Percentiles rank a stretch among this genome's conserved stretches.
phyloP scores from a whole-genome alignment of 208 protist species.

The Blastocrithidia nonstop region DNA sequence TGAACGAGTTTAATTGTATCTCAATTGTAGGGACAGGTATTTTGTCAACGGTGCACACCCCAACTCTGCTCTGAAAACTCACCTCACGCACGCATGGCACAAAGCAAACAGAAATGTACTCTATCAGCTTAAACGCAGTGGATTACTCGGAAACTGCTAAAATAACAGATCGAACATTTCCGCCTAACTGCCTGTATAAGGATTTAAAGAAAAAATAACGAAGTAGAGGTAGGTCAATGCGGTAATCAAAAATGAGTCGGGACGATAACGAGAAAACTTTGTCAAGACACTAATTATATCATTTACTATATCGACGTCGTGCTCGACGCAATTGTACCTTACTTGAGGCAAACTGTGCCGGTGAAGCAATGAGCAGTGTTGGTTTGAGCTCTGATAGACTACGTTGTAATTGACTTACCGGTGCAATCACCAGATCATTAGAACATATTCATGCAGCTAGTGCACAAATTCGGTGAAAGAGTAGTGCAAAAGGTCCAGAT shows the following conservation, averaged over 20 bases:
- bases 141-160: conserved; percentile 55
- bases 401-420: conserved; percentile 23
- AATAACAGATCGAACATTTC: conserved; percentile 48
- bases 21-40: conserved; percentile 36
- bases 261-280: conserved; percentile 50
- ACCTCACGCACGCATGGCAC: conserved; percentile 65
- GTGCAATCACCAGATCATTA: conserved; percentile 40
- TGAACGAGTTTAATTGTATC: conserved; percentile 25
- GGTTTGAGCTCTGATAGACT: conserved; percentile 43
- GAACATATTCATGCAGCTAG: conserved; percentile 56
- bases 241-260: conserved; percentile 58
- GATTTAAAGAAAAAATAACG: conserved; percentile 67
- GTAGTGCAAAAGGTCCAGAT: conserved; percentile 46
- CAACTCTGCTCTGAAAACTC: conserved; percentile 50
- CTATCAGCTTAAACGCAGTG: conserved; percentile 41
- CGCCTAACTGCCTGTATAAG: conserved; percentile 52
- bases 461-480: conserved; percentile 63
- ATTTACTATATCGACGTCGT: conserved; percentile 27
- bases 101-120: conserved; percentile 75
- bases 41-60: conserved; percentile 62
- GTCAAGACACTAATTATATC: conserved; percentile 62
- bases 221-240: conserved; percentile 46
- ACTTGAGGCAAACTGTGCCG: conserved; percentile 64
- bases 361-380: conserved; percentile 48
- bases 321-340: conserved; percentile 36